A percentile compares a stretch with the other conserved stretches of the same genome.
phyloP scores from a whole-genome alignment of 352 stramenopile genomes.

The Pythium vanterpoolii region DNA sequence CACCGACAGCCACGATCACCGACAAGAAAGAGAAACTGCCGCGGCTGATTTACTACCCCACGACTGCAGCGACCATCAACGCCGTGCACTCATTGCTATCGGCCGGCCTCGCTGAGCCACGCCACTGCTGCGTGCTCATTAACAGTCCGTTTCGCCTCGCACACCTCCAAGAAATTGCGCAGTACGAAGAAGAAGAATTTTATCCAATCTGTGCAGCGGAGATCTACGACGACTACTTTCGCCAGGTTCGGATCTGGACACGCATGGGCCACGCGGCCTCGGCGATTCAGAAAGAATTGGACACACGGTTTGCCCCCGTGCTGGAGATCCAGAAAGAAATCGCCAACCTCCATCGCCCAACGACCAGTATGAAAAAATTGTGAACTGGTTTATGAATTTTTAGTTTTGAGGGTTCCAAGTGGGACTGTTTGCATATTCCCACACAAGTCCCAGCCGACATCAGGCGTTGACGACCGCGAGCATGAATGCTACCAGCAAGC shows the following conservation, averaged over 20 bases:
- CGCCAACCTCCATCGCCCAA: constrained; percentile 17
- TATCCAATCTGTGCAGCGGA: constrained; percentile 60
- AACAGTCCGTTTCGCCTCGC: constrained; percentile 57
- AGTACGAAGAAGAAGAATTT: constrained; percentile 49
- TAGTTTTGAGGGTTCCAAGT: background rate
- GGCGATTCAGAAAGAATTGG: constrained; percentile 51
- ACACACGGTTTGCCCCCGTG: constrained; percentile 45
- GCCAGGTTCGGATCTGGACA: constrained; percentile 66
- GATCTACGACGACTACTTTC: constrained; percentile 72
- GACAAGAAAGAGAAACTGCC: constrained; percentile 46
- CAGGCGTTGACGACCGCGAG: too few relatives aligned
- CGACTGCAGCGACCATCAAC: constrained; percentile 61
- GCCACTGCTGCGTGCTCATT: constrained; percentile 57
- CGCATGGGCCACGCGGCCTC: constrained; percentile 55
- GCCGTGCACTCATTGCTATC: constrained; percentile 51
- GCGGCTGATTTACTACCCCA: constrained; percentile 57
- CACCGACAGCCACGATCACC: constrained; percentile 25
- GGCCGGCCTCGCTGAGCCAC: constrained; percentile 40
- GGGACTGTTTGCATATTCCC: too few relatives aligned
- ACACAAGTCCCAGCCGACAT: too few relatives aligned
- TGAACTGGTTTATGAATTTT: background rate
- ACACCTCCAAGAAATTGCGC: constrained; percentile 51
- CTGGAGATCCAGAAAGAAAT: constrained; percentile 39
- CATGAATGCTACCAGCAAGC: too few relatives aligned
- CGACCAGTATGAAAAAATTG: constrained; percentile 30